These are phyloP conservation scores for Cyberlindnera suaveolens DNA, from an alignment of 805 yeast species.

Conservation along the genomic window DNA sequence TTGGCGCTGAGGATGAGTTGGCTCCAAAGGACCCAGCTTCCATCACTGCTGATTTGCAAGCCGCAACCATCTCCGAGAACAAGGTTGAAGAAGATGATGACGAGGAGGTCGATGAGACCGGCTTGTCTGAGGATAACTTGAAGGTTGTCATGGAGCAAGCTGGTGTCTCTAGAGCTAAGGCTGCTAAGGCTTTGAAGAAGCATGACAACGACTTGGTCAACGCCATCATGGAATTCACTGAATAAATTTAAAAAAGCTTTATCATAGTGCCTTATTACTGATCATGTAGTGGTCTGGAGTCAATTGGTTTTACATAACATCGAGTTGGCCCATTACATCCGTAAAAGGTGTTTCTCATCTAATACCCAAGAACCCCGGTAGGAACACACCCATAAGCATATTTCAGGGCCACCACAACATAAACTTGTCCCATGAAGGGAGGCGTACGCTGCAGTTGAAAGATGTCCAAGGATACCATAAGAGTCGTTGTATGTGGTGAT, in stretches of 20 bases:
- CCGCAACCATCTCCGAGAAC: conserved; percentile 48
- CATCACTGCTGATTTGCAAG: conserved; percentile 77
- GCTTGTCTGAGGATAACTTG: conserved; percentile 76
- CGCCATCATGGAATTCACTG: conserved; percentile 79
- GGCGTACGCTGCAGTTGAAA: neutral
- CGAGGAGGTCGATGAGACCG: conserved; percentile 78
- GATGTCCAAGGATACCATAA: conserved; percentile 47
- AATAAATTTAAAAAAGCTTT: conserved; percentile 5
- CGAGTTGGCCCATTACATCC: too few species aligned
- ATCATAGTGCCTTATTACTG: neutral
- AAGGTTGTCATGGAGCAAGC: conserved; percentile 89
- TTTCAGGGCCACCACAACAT: too few species aligned
- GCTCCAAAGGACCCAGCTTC: conserved; percentile 69
- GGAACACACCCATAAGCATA: too few species aligned
- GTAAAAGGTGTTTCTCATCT: too few species aligned
- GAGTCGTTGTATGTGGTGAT: conserved; percentile 93
- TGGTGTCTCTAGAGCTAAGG: conserved; percentile 81
- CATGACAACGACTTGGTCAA: conserved; percentile 94
- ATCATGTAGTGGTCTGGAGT: too few species aligned
- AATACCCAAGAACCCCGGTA: too few species aligned
- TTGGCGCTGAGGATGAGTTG: conserved; percentile 37
- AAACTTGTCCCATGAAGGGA: neutral
- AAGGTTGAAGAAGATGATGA: conserved; percentile 47
- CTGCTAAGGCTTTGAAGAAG: conserved; percentile 81
- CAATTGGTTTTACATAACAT: too few species aligned